These are phyloP conservation scores for Flaveria ramosissima DNA, from an alignment of 129 eudicot genomes.

Conservation along the genomic window DNA sequence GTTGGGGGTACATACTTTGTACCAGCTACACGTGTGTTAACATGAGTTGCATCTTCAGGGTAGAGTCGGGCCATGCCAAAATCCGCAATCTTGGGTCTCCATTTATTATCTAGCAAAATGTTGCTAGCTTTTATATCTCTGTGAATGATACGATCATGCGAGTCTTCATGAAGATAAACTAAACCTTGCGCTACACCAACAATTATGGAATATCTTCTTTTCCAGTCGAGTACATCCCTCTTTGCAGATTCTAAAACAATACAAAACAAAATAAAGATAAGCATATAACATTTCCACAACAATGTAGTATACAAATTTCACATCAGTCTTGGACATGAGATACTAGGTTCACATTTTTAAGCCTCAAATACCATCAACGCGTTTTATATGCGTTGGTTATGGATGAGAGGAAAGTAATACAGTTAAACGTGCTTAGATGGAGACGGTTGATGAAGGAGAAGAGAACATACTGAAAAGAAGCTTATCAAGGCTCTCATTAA, in stretches of 20 bases:
- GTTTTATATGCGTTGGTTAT: no score
- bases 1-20: conserved; percentile 62
- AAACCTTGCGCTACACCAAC: conserved; percentile 69
- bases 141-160: conserved; percentile 63
- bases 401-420: no score
- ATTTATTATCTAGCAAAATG: conserved; percentile 65
- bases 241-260: conserved; percentile 45
- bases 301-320: not conserved
- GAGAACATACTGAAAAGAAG: conserved; percentile 73
- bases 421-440: no score
- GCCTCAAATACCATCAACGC: no score
- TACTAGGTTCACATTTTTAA: no score
- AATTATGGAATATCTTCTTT: conserved; percentile 55
- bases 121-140: conserved; percentile 92
- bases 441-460: not conserved
- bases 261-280: not conserved
- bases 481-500: conserved; percentile 82
- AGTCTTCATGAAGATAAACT: conserved; percentile 81
- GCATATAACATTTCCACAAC: no score
- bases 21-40: conserved; percentile 85
- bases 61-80: conserved; percentile 86
- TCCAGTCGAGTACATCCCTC: conserved; percentile 64
- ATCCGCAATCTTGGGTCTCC: conserved; percentile 89
- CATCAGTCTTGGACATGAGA: not conserved
- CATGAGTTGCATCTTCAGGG: conserved; percentile 75